Percentiles rank a stretch among this genome's conserved stretches.
These are phyloP conservation scores for Diaporthe ilicicola DNA, from an alignment of 2,329 filamentous ascomycete genomes.

Conservation along the genomic window DNA sequence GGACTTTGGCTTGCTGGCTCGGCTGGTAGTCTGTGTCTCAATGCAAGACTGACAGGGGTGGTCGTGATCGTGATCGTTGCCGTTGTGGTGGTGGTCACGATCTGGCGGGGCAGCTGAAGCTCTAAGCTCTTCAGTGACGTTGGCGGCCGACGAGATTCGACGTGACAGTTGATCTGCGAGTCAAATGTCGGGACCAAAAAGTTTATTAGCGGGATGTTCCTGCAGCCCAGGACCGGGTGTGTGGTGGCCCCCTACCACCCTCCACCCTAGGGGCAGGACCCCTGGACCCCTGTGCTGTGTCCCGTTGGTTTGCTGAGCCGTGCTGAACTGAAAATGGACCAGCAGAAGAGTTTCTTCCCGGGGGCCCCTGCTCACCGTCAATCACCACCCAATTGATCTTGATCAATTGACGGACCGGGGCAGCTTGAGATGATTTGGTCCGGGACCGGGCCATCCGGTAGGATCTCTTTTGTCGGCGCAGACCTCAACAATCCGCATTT, in stretches of 20 bases:
- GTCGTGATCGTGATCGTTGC: too few species aligned
- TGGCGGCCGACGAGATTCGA: background rate
- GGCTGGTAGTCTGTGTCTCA: background rate
- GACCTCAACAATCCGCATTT: background rate
- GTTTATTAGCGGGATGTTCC: slow-evolving; percentile 19
- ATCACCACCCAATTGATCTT: slow-evolving; percentile 13
- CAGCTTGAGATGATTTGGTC: slow-evolving; percentile 3
- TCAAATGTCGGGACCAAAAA: background rate
- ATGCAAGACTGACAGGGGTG: background rate
- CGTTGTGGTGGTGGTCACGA: background rate
- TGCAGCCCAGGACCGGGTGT: slow-evolving; percentile 2
- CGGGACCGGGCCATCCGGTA: slow-evolving; percentile 13
- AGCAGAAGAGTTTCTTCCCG: slow-evolving; percentile 17
- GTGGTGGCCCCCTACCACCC: background rate
- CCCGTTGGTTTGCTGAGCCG: background rate
- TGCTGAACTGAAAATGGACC: too few species aligned
- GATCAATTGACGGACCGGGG: slow-evolving; percentile 14
- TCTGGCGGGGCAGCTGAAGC: slow-evolving; percentile 5
- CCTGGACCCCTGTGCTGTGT: slow-evolving; percentile 12
- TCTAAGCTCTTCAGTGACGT: slow-evolving; percentile 11
- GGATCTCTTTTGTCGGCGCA: background rate
- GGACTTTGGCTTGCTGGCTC: too few species aligned
- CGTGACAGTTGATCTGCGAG: slow-evolving; percentile 8
- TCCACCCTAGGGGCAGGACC: slow-evolving; percentile 1
- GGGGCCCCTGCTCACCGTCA: slow-evolving; percentile 15